Percentiles rank a stretch among this genome's conserved stretches.
phyloP scores from a whole-genome alignment of 768 basidiomycete genomes.

The Ramaria sp. region DNA sequence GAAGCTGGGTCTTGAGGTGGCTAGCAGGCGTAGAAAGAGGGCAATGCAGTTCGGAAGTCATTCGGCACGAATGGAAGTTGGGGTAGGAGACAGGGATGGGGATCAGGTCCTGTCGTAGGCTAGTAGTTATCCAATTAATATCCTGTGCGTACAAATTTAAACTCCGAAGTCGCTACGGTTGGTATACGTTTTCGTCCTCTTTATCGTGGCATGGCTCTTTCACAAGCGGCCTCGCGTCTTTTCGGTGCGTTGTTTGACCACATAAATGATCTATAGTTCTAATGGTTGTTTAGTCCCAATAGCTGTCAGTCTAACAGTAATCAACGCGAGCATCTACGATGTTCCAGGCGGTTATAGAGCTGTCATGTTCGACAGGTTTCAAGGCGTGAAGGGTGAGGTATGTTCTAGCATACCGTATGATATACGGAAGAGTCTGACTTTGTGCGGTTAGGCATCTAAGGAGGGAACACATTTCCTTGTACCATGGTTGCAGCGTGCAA shows the following conservation, averaged over 20 bases:
- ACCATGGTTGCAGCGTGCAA: conserved; percentile 93
- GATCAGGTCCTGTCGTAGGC: conserved; percentile 19
- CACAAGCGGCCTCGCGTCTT: neutral
- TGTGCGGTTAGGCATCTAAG: conserved; percentile 51
- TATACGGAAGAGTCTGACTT: conserved; percentile 1
- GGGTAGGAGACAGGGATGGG: conserved; percentile 40
- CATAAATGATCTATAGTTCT: neutral
- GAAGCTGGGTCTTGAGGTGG: conserved; percentile 65
- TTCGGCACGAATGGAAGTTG: conserved; percentile 71
- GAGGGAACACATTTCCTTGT: conserved; percentile 97
- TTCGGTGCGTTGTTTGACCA: neutral
- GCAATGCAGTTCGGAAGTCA: conserved; percentile 97
- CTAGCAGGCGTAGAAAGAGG: conserved; percentile 70
- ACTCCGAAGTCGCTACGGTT: no score
- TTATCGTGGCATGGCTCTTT: neutral
- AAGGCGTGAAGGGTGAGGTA: conserved; percentile 78
- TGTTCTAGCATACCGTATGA: conserved; percentile 14
- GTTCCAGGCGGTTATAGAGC: conserved; percentile 79
- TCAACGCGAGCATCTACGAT: conserved; percentile 46
- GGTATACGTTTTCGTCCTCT: no score
- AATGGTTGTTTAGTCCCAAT: conserved; percentile 45
- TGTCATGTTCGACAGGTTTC: conserved; percentile 97
- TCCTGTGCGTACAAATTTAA: no score
- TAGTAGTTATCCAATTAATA: neutral
- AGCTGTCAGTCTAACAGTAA: conserved; percentile 31